Evolutionary conservation across 768 basidiomycete species (phyloP).

Genomic region (Russula olivacea): DNA sequence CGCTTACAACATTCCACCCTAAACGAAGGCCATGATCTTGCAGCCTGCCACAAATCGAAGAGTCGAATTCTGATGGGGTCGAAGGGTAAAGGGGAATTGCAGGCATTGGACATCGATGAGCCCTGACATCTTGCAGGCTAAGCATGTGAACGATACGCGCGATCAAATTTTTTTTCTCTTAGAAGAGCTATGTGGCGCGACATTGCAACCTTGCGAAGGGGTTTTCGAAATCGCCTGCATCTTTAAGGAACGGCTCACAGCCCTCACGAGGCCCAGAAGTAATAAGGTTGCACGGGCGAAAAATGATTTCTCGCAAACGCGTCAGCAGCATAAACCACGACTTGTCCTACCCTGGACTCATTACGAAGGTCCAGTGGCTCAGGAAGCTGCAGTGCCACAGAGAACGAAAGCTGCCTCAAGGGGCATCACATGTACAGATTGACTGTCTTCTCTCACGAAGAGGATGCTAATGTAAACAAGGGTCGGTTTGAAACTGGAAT

Average conservation of each 20-base stretch:
- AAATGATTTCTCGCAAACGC: neutral
- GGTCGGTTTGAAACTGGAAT: neutral
- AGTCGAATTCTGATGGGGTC: neutral
- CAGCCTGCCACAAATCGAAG: neutral
- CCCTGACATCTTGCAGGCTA: neutral
- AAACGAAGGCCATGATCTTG: neutral
- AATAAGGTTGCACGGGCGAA: no score
- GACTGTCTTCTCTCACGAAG: neutral
- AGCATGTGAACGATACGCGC: neutral
- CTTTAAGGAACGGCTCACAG: neutral
- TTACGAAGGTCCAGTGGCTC: neutral
- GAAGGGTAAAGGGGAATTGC: neutral
- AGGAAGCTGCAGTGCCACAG: neutral
- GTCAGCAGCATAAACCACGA: neutral
- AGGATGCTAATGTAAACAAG: neutral
- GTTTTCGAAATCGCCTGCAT: neutral
- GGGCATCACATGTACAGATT: neutral
- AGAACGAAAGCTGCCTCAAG: neutral
- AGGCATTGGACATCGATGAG: neutral
- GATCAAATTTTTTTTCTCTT: neutral
- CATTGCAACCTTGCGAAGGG: neutral
- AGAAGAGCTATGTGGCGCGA: neutral
- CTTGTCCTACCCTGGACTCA: neutral
- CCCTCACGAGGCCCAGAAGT: no score
- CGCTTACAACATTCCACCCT: neutral